A percentile compares a stretch with the other conserved stretches of the same genome.
Conservation (phyloP, 441 rosid genomes). For the Bruguiera hainesii region DNA sequence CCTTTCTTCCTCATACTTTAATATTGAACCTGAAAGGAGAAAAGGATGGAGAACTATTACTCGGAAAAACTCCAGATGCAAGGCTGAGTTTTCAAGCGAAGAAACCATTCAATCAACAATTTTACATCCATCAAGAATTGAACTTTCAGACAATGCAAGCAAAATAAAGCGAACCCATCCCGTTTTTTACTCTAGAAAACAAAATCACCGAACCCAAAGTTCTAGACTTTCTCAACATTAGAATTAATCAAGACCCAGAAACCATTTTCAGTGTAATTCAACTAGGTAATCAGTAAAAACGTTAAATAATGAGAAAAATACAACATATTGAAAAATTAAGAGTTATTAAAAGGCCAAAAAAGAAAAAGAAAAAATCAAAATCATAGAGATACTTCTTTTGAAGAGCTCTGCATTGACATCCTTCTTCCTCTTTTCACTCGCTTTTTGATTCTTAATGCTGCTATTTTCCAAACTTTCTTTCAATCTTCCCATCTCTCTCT, state of each 20-base stretch:
- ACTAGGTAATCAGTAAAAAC: neutral
- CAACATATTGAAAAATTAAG: neutral
- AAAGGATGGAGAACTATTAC: conserved; percentile 7
- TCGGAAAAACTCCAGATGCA: neutral
- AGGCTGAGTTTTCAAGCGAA: neutral
- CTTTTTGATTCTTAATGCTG: conserved; percentile 6
- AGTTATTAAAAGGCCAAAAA: neutral
- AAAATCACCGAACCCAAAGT: no score
- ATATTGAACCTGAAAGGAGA: conserved; percentile 24
- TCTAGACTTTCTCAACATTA: no score
- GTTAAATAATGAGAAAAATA: neutral
- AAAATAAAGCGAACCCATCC: no score
- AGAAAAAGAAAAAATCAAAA: neutral
- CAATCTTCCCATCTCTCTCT: conserved; percentile 14
- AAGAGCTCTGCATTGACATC: neutral
- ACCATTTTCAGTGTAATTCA: no score
- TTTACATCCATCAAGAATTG: neutral
- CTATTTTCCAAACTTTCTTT: conserved; percentile 11
- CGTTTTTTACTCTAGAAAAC: no score
- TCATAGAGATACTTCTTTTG: conserved; percentile 8
- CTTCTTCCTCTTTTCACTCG: neutral
- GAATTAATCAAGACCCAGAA: no score
- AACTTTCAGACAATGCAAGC: no score
- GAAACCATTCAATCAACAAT: neutral
- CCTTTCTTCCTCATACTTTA: conserved; percentile 22